A percentile compares a stretch with the other conserved stretches of the same genome.
phyloP scores from a whole-genome alignment of 768 basidiomycete species.

The Boletellus ananas region DNA sequence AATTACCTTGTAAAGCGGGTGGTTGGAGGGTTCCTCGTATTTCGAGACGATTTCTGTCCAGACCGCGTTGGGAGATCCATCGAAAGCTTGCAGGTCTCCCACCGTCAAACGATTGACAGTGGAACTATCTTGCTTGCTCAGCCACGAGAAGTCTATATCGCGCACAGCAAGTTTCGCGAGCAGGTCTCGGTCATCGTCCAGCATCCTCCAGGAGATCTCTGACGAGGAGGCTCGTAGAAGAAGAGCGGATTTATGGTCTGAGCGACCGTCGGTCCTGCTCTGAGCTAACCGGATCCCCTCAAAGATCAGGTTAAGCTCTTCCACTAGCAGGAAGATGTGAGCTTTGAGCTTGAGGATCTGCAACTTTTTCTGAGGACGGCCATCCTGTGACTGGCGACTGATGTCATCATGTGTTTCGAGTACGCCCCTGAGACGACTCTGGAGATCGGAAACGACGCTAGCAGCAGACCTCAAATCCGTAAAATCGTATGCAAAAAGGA shows the following conservation, averaged over 20 bases:
- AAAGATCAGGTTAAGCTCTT: slow-evolving; percentile 81
- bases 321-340: slow-evolving; percentile 66
- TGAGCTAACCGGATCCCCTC: slow-evolving; percentile 83
- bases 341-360: slow-evolving; percentile 67
- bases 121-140: slow-evolving; percentile 84
- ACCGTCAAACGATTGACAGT: slow-evolving; percentile 74
- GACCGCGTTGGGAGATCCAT: slow-evolving; percentile 74
- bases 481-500: slow-evolving; percentile 88
- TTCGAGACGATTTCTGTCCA: slow-evolving; percentile 90
- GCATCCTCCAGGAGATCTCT: slow-evolving; percentile 91
- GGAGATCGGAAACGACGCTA: slow-evolving; percentile 65
- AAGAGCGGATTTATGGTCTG: slow-evolving; percentile 76
- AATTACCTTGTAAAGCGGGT: slow-evolving; percentile 66
- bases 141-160: slow-evolving; percentile 75
- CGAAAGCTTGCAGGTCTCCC: slow-evolving; percentile 78
- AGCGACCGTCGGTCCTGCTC: slow-evolving; percentile 61
- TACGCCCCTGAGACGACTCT: slow-evolving; percentile 64
- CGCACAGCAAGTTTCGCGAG: slow-evolving; percentile 84
- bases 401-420: slow-evolving; percentile 48
- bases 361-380: slow-evolving; percentile 40
- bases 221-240: slow-evolving; percentile 77
- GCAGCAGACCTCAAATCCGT: slow-evolving; percentile 71
- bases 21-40: slow-evolving; percentile 62
- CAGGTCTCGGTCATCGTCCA: slow-evolving; percentile 66
- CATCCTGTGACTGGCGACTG: slow-evolving; percentile 31